These are phyloP conservation scores for Tolypocladium paradoxum DNA, from an alignment of 2,329 filamentous ascomycete genomes.

Conservation along the genomic window DNA sequence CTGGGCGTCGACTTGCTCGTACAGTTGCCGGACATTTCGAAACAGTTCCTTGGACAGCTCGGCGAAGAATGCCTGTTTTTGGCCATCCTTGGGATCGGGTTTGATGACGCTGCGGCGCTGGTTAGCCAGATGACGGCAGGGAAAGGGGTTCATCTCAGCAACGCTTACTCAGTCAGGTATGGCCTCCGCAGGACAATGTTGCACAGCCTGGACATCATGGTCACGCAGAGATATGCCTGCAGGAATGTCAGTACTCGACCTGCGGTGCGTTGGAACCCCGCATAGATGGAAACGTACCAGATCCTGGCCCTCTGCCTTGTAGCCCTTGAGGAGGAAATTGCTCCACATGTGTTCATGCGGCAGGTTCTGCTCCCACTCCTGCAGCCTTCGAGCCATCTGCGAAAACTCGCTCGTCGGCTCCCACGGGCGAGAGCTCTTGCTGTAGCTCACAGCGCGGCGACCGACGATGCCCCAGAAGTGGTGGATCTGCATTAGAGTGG, in stretches of 20 bases:
- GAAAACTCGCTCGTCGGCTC: constrained; percentile 37
- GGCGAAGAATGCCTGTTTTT: constrained; percentile 27
- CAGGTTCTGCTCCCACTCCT: constrained; percentile 36
- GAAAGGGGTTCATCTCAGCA: not conserved
- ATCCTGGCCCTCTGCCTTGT: constrained; percentile 38
- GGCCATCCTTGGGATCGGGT: constrained; percentile 25
- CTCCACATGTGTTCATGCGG: constrained; percentile 39
- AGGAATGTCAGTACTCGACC: constrained; percentile 1
- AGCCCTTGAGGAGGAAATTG: constrained; percentile 26
- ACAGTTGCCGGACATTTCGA: constrained; percentile 34
- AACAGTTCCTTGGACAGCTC: constrained; percentile 37
- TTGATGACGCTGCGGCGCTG: constrained; percentile 29
- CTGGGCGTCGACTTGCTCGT: constrained; percentile 39
- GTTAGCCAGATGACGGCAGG: constrained; percentile 1
- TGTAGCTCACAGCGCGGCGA: constrained; percentile 34
- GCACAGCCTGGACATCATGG: constrained; percentile 43
- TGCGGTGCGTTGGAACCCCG: not conserved
- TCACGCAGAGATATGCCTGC: constrained; percentile 43
- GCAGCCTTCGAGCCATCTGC: constrained; percentile 29
- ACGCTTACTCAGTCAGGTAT: constrained; percentile 38
- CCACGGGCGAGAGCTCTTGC: constrained; percentile 33
- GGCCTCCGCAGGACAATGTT: constrained; percentile 45
- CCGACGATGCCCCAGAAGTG: constrained; percentile 43
- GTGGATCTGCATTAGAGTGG: constrained; percentile 43
- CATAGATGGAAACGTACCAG: constrained; percentile 24